Base-by-base conservation (phyloP, 1,139 yeast genomes). In the Scheffersomyces parashehatae region DNA sequence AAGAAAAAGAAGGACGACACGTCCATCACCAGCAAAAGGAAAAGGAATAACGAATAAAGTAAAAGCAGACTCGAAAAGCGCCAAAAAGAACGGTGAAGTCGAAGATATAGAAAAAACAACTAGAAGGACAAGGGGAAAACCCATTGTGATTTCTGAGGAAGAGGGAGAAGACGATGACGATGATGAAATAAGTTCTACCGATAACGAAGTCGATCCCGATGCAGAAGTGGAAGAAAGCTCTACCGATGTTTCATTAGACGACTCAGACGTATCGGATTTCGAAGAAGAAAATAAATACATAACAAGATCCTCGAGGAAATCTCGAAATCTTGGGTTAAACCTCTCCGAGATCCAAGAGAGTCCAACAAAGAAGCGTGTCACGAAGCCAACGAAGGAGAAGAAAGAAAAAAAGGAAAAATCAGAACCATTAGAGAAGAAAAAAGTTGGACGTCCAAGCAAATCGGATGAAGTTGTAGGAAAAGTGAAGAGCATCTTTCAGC, bases 371-470 rank as follows among this genome's bases (percentile, higher is more conserved):
- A 20, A 20, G 26, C 26, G 26, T 5, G 3, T 15, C 35, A 29
- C 9, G 41, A 42, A 15, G 47, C 40, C 26, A 62, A 31, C 12
- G 51, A 41, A 34, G 43, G 38, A 12, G 41, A 42, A 10, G 42
- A 44, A 13, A 28, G 26, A 4, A 36, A 35, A 28, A 37, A 37
- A 10, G 43, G 37, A 10, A 41, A 38, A 13, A 40, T 30, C n/a
- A 11, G 35, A 37, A 6, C 39, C 43, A 3, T 50, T 45, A 32
- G 41, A 39, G 33, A 53, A 40, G 31, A 48, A 54, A 35, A 55
- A 47, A 37, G 65, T 60, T 2, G 75, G 75, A 2, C 52, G 75
- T 38, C 74, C 74, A 6, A 59, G 68, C 30, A 70, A 64, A 36
- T 59, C 68, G n/a, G 68, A 60, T 15, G 54, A 51, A n/a, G 65